Base-by-base conservation (phyloP, 345 rosid genomes). In the Heritiera littoralis region DNA sequence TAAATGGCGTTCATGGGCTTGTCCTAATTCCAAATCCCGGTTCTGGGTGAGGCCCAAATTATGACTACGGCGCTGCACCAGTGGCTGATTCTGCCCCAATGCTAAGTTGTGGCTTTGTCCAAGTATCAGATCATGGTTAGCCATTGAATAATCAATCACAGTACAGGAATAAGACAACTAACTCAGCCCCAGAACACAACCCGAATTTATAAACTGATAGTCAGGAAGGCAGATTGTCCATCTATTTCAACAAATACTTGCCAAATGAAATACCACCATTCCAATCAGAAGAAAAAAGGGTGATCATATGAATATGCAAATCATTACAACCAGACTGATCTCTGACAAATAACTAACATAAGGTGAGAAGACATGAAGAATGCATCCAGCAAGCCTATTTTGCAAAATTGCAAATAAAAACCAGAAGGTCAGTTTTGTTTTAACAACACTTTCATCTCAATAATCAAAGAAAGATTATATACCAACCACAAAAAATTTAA, bases 111-210 rank as follows among this genome's bases (percentile, higher is more conserved):
- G 93, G 55, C 83, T 90, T 66, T 92, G 92, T 77, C 94, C 97
- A 59, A 92, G 89, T 79, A 94, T 87, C 82, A 94, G 80, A 79
- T 92, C 98, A 38, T 92, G 95, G 81, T 89, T 90, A 46, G 97
- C 93, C 99, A 92, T 94, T 49, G 68, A 52, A 64, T 60, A 76
- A 81, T n/a, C 40, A 49, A 68, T 63, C 77, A 74, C 78, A 30
- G 58, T 66, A 51, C 52, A 30, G 56, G 59, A 79, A 58, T 75
- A 75, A 18, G 35, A 40, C 23, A 56, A 17, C 58, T 66, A 46
- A 18, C 80, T 59, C 72, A 51, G 69, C 82, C 55, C 63, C 65
- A n/a, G 20, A 77, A 61, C 45, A 66, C 74, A 69, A 76, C 10
- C 64, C 60, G 28, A 66, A 35, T 23, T 14, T 77, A 8, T 28